Evolutionary conservation across 2,329 filamentous ascomycete species (phyloP).

Genomic region (Neofusicoccum laricinum): DNA sequence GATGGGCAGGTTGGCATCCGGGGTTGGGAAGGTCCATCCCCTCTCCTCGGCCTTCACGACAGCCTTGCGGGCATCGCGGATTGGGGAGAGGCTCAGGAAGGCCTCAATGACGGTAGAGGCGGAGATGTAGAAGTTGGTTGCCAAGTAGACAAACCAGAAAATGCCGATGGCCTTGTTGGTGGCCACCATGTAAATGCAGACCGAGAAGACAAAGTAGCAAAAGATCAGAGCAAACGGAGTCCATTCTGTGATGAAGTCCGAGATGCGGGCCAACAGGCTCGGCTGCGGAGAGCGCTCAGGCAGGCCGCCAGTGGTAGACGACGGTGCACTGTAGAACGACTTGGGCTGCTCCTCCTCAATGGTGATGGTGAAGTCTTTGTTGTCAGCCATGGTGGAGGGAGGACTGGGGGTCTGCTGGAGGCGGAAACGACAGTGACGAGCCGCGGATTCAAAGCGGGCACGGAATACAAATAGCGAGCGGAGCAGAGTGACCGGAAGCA

Average conservation of each 20-base stretch:
- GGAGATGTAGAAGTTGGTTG: conserved; percentile 46
- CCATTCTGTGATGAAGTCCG: conserved; percentile 38
- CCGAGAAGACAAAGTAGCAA: conserved; percentile 43
- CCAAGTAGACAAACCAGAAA: conserved; percentile 46
- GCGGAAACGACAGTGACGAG: conserved; percentile 16
- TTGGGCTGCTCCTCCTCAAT: conserved; percentile 24
- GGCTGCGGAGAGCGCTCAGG: conserved; percentile 15
- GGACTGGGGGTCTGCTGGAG: neutral
- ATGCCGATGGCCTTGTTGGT: conserved; percentile 35
- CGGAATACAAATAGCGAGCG: conserved; percentile 16
- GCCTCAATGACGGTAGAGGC: conserved; percentile 42
- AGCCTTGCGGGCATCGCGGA: conserved; percentile 35
- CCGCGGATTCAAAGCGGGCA: neutral
- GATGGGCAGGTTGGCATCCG: conserved; percentile 39
- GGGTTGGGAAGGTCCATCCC: conserved; percentile 42
- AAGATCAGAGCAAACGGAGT: conserved; percentile 41
- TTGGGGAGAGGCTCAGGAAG: conserved; percentile 38
- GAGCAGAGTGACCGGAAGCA: neutral
- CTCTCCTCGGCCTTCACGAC: conserved; percentile 38
- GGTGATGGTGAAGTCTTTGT: conserved; percentile 27
- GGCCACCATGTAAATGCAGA: conserved; percentile 41
- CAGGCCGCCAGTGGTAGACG: conserved; percentile 2
- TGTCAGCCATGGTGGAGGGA: conserved; percentile 24
- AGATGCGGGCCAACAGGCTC: conserved; percentile 18
- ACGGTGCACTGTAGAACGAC: conserved; percentile 9